Base-by-base conservation (phyloP, 1,284 basidiomycete species). In the Puccinia hordei region DNA sequence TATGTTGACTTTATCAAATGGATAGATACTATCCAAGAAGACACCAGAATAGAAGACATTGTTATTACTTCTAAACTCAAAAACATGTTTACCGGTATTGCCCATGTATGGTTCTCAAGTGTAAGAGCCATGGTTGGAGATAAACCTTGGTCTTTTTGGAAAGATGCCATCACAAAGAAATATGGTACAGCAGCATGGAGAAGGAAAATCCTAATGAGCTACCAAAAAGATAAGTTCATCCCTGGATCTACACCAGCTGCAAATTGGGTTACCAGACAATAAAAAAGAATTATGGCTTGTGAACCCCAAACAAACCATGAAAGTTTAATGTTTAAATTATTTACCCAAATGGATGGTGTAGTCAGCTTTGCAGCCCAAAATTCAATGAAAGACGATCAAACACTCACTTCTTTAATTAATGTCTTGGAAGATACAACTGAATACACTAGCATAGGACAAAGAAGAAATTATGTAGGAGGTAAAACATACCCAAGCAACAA, bases 1-100 rank as follows among this genome's bases (percentile, higher is more conserved):
- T 33, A 65, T 65, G 61, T 65, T 15, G 61, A 65, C 9, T 65
- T 65, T 13, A n/a, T n/a, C n/a, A n/a, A n/a, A n/a, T n/a, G n/a
- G n/a, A n/a, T n/a, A n/a, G n/a, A n/a, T n/a, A n/a, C n/a, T n/a
- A n/a, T n/a, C n/a, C n/a, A n/a, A n/a, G n/a, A n/a, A n/a, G n/a
- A n/a, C n/a, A n/a, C n/a, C n/a, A n/a, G n/a, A n/a, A n/a, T n/a
- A n/a, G n/a, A n/a, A n/a, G n/a, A n/a, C n/a, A n/a, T n/a, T n/a
- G 9, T 65, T 19, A 65, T 65, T 3, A 38, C 17, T 17, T 9
- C 13, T 10, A 65, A 33, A 38, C 38, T 65, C 5, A 41, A 41
- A 35, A 9, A 35, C 38, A 27, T 65, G 22, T 65, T 65, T 41
- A 65, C 22, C 35, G 61, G 61, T 38, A 4, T n/a, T n/a, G 61